phyloP scores from a whole-genome alignment of 768 basidiomycete species.

The Fomitopsis serialis region DNA sequence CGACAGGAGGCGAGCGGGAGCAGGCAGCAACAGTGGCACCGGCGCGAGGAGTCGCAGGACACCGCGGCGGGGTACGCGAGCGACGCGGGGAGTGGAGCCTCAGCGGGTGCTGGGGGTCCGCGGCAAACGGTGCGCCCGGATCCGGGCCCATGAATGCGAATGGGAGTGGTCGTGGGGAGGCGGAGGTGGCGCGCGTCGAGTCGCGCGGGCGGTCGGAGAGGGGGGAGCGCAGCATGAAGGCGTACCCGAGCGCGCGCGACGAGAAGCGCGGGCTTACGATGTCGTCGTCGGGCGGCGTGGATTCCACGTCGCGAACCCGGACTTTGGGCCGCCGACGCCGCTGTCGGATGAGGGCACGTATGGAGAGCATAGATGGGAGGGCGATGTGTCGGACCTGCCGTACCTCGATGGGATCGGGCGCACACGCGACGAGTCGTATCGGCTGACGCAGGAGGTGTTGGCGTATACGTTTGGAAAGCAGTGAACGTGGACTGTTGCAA shows the following conservation, averaged over 20 bases:
- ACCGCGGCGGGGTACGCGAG: constrained; percentile 8
- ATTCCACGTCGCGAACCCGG: constrained; percentile 17
- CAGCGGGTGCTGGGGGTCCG: constrained; percentile 14
- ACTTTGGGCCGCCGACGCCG: constrained; percentile 5
- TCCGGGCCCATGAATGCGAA: too few species aligned
- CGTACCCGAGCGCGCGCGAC: not conserved
- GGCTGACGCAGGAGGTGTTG: constrained; percentile 4
- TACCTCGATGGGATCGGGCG: constrained; percentile 1
- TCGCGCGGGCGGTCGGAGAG: not conserved
- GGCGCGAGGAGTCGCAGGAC: constrained; percentile 4
- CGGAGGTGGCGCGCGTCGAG: not conserved
- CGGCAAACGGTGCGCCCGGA: too few species aligned
- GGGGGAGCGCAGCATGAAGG: not conserved
- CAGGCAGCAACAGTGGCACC: constrained; percentile 1
- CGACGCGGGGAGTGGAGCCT: constrained; percentile 14
- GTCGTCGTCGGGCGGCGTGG: constrained; percentile 1
- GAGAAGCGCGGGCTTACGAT: constrained; percentile 3
- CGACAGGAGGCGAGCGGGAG: constrained; percentile 15
- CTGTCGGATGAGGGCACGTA: not conserved
- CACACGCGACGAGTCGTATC: constrained; percentile 2
- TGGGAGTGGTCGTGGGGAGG: constrained; percentile 5
- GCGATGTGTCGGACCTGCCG: not conserved
- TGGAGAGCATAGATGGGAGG: constrained; percentile 1
- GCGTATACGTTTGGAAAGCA: constrained; percentile 4
- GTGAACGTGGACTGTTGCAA: not conserved